Base-by-base conservation (phyloP, 202 grass and related monocot species). In the Sporobolus alterniflorus region DNA sequence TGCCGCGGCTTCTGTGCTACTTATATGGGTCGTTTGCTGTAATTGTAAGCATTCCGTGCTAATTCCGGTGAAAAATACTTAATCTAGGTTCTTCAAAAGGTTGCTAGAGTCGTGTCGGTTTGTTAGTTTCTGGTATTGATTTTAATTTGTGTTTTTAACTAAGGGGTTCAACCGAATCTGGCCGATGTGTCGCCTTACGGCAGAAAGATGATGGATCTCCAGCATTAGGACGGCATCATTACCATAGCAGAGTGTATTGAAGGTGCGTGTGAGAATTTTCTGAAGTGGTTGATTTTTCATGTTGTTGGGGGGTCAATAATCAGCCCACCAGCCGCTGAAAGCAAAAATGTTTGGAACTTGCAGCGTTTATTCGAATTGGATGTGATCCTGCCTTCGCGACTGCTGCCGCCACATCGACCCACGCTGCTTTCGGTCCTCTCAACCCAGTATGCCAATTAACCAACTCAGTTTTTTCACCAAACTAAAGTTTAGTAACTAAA, bases 351-450 rank as follows among this genome's bases (percentile, higher is more conserved):
- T 6, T 39, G 4, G 8, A 39, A 4, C 36, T 26, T 60, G 11
- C 21, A 59, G 52, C 15, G 41, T 77, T 77, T 25, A 63, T 64
- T 2, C 36, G 39, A 18, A 63, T 77, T 42, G 74, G 74, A 21
- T n/a, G 17, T 8, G 26, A 31, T 9, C 56, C 57, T 13, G 57
- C 10, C 10, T 47, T 63, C 10, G 56, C 56, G 2, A 21, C 16
- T n/a, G 9, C 17, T 7, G 26, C 18, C 5, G 74, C 56, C 40
- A 77, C 41, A 7, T 40, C 56, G 3, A 63, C 57, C 25, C 74
- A 77, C 30, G 11, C 26, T 63, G 57, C 74, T 47, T 63, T 77
- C 6, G 74, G 26, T 9, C 74, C 74, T 46, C 4, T 62, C 74
- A 22, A 77, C 56, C 40, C 74, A 20, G 74, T 62, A 76, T 2